Conservation (phyloP, 495 filamentous ascomycete species). For the Penicillium herquei region DNA sequence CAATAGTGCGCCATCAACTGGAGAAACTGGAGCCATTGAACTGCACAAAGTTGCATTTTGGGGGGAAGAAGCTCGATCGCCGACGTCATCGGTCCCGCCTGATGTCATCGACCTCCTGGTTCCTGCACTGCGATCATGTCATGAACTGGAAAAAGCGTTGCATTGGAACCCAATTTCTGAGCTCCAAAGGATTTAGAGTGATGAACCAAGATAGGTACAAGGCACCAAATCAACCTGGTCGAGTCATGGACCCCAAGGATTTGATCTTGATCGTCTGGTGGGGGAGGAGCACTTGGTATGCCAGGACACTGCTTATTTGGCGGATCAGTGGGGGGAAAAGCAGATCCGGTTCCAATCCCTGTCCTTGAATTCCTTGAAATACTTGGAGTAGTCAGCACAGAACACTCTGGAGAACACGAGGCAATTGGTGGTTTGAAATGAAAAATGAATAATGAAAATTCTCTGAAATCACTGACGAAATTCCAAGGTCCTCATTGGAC, state of each 20-base stretch:
- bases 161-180: background rate
- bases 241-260: constrained; percentile 1
- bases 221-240: background rate
- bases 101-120: constrained; percentile 24
- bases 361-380: background rate
- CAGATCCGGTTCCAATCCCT: constrained; percentile 1
- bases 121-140: constrained; percentile 16
- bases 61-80: constrained; percentile 15
- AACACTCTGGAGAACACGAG: background rate
- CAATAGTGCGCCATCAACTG: constrained; percentile 13
- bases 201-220: background rate
- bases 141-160: constrained; percentile 12
- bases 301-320: constrained; percentile 21
- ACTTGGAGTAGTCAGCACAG: background rate
- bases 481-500: no score
- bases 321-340: constrained; percentile 14
- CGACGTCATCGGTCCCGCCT: constrained; percentile 25
- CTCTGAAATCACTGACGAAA: no score
- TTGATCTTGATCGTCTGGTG: constrained; percentile 12
- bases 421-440: no score
- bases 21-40: background rate
- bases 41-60: constrained; percentile 6
- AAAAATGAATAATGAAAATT: no score
- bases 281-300: constrained; percentile 10
- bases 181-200: background rate